Conservation (phyloP, 1,284 basidiomycete genomes). For the Apiotrichum sp. region DNA sequence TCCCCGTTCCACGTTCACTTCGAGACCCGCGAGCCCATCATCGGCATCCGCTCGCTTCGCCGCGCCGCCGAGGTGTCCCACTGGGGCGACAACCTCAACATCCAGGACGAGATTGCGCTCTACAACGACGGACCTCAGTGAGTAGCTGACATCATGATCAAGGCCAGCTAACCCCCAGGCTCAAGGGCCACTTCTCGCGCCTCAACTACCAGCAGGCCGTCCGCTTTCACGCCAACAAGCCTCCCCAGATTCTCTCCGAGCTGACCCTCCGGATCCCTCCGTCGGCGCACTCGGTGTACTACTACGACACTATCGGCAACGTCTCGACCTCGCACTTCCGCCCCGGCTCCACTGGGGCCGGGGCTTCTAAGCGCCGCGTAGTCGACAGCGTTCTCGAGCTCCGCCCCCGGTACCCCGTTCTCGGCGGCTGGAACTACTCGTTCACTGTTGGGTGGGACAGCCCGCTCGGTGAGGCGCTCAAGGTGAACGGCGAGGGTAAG, state of each 20-base stretch:
- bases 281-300: slow-evolving; percentile 74
- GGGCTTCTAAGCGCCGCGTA: slow-evolving; percentile 42
- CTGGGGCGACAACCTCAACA: slow-evolving; percentile 92
- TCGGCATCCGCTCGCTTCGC: slow-evolving; percentile 66
- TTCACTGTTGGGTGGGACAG: slow-evolving; percentile 92
- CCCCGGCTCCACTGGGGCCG: slow-evolving; percentile 50
- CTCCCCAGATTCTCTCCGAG: slow-evolving; percentile 66
- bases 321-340: slow-evolving; percentile 90
- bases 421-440: slow-evolving; percentile 97
- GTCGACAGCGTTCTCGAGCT: slow-evolving; percentile 63
- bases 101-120: slow-evolving; percentile 78
- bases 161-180: slow-evolving; percentile 49
- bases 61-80: slow-evolving; percentile 87
- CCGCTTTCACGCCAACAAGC: slow-evolving; percentile 57
- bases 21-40: slow-evolving; percentile 67
- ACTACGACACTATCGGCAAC: slow-evolving; percentile 86
- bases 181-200: slow-evolving; percentile 94
- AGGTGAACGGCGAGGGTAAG: slow-evolving; percentile 47
- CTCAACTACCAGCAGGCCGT: slow-evolving; percentile 70
- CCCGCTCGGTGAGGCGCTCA: slow-evolving; percentile 60
- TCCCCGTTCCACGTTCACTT: slow-evolving; percentile 71
- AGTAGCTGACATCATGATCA: slow-evolving; percentile 39
- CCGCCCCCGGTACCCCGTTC: slow-evolving; percentile 80
- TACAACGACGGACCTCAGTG: slow-evolving; percentile 83
- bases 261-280: slow-evolving; percentile 67